Base-by-base conservation (phyloP, 768 basidiomycete genomes). In the Lentinula detonsa region DNA sequence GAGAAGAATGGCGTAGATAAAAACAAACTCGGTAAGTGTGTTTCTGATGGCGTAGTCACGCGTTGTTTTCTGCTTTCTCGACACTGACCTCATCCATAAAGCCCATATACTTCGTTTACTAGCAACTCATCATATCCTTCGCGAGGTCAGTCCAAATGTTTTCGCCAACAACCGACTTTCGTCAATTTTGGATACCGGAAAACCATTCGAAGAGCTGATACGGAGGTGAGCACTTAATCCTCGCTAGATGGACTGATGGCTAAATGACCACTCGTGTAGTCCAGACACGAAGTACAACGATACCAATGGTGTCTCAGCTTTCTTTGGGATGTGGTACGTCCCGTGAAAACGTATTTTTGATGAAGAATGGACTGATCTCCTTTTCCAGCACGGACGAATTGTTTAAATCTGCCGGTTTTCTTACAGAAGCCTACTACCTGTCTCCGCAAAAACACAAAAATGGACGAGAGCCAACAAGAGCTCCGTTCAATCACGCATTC, bases 401-500 rank as follows among this genome's bases (percentile, higher is more conserved):
- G 43, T 83, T 85, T 75, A 91, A 91, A 71, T 80, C 88, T 1
- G 83, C 88, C 10, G 85, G 86, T 5, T 91, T 88, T 65, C 78
- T 92, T 60, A 87, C 90, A 0, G 90, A 92, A 67, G 80, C 85
- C 11, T 85, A 84, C 66, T 72, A 79, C 43, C 74, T 79, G 34
- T 60, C 59, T 52, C 72, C 76, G 2, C 64, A 67, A n/a, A 52
- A 65, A 23, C 73, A 72, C 10, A 70, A 71, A 33, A 70, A 70
- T 37, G 78, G 74, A 4, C 68, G 65, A 23, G 77, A 81, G 50
- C 81, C 82, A 11, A 82, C 81, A 52, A 76, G 77, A 33, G 78
- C 87, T 3, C 88, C 90, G 0, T 91, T 91, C 67, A 89, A 87
- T 67, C 76, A 86, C 65, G 90, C 90, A 10, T 91, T 91, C 66